Conservation (phyloP, 495 filamentous ascomycete genomes). For the Annulohypoxylon nitens region DNA sequence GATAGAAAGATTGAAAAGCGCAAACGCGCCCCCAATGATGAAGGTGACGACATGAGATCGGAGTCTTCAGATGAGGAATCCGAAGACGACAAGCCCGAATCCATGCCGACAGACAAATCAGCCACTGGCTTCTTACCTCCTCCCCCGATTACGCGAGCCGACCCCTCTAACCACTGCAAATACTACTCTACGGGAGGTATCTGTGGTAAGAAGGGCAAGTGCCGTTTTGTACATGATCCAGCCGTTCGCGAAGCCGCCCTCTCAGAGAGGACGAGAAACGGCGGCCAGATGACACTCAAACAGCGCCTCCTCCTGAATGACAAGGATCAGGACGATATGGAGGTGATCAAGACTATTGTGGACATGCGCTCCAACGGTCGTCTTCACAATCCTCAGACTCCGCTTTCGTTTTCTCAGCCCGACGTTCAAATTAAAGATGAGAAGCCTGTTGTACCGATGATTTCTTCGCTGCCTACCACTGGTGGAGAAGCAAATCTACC, state of each 20-base stretch:
- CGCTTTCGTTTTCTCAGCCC: conserved; percentile 16
- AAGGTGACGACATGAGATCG: conserved; percentile 67
- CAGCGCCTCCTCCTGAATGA: conserved; percentile 69
- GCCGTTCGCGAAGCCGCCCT: conserved; percentile 66
- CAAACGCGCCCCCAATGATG: conserved; percentile 68
- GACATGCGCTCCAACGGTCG: conserved; percentile 51
- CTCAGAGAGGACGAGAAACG: conserved; percentile 65
- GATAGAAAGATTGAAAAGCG: conserved; percentile 67
- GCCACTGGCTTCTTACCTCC: conserved; percentile 50
- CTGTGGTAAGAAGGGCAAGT: conserved; percentile 74
- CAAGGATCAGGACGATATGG: conserved; percentile 69
- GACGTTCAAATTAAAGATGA: conserved; percentile 35
- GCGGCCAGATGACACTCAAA: conserved; percentile 67
- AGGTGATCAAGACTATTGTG: conserved; percentile 65
- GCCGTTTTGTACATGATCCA: conserved; percentile 71
- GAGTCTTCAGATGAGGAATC: conserved; percentile 56
- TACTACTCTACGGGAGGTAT: conserved; percentile 71
- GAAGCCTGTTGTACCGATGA: conserved; percentile 18
- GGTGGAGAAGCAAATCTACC: conserved; percentile 50
- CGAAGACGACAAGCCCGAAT: conserved; percentile 64
- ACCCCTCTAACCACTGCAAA: conserved; percentile 69
- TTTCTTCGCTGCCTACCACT: conserved; percentile 48
- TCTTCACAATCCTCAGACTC: conserved; percentile 46
- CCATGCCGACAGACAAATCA: conserved; percentile 52
- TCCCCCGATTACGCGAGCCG: conserved; percentile 62